These are phyloP conservation scores for Aspergillus sp. DNA, from an alignment of 2,329 filamentous ascomycete genomes.

Conservation along the genomic window DNA sequence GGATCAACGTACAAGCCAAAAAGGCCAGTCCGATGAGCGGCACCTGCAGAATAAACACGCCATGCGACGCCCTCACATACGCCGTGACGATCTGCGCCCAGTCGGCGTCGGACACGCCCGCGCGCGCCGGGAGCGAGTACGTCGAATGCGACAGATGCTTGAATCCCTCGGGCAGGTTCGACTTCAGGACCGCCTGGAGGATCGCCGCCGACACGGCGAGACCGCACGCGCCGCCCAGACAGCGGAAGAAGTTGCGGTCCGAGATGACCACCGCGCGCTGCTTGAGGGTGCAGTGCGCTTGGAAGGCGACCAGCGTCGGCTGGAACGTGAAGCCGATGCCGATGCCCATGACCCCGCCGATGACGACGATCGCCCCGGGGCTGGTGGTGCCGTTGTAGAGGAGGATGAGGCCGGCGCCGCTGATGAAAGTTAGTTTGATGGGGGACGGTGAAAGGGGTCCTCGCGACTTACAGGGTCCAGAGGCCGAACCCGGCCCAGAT, in stretches of 20 bases:
- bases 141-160: slow-evolving; percentile 39
- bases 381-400: slow-evolving; percentile 48
- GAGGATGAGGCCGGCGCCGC: slow-evolving; percentile 53
- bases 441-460: accelerated
- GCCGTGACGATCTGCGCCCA: slow-evolving; percentile 47
- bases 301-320: slow-evolving; percentile 56
- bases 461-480: slow-evolving; percentile 45
- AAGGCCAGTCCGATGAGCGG: slow-evolving; percentile 55
- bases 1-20: slow-evolving; percentile 52
- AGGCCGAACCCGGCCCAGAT: slow-evolving; percentile 50
- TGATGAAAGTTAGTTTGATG: slow-evolving; percentile 11
- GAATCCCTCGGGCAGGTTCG: slow-evolving; percentile 40
- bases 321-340: slow-evolving; percentile 57
- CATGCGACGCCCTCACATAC: slow-evolving; percentile 54
- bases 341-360: slow-evolving; percentile 52
- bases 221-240: slow-evolving; percentile 58
- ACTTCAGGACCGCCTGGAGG: slow-evolving; percentile 38
- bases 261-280: slow-evolving; percentile 63
- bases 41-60: slow-evolving; percentile 58
- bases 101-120: slow-evolving; percentile 31
- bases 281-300: slow-evolving; percentile 56
- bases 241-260: slow-evolving; percentile 62
- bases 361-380: slow-evolving; percentile 49
- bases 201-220: slow-evolving; percentile 59
- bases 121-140: slow-evolving; percentile 35